Conservation (phyloP, 2,329 filamentous ascomycete genomes). For the Pyricularia pennisetigena region DNA sequence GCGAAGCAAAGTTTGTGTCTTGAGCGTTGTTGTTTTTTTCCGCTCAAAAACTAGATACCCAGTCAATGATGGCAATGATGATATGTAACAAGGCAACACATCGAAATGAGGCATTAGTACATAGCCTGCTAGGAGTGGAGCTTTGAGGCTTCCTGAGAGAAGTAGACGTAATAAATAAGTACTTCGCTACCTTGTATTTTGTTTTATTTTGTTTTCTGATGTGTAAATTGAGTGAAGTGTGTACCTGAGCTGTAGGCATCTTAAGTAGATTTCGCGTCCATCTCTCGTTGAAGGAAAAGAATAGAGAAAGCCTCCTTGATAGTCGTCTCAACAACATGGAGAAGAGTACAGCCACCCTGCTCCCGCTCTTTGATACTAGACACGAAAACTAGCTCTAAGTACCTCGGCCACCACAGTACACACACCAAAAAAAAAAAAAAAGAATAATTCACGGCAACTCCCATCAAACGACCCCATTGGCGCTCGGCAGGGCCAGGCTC, state of each 20-base stretch:
- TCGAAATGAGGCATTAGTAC: not conserved
- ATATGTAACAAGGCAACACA: not conserved
- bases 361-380: no score
- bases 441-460: no score
- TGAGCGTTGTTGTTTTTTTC: not conserved
- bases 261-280: not conserved
- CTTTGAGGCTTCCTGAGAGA: not conserved
- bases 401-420: no score
- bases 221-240: not conserved
- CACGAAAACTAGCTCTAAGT: no score
- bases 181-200: not conserved
- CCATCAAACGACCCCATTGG: not conserved
- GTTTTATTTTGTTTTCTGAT: not conserved
- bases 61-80: not conserved
- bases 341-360: no score
- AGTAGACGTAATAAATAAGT: not conserved
- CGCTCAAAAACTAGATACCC: not conserved
- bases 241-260: not conserved
- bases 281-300: no score
- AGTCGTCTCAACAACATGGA: no score
- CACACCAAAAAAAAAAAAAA: not conserved
- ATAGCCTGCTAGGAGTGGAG: not conserved
- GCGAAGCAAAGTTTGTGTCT: not conserved
- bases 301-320: no score
- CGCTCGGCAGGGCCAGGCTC: slow-evolving; percentile 30